Percentiles rank a stretch among this genome's conserved stretches.
phyloP scores from a whole-genome alignment of 805 yeast genomes.

The Hyphopichia homilentoma region DNA sequence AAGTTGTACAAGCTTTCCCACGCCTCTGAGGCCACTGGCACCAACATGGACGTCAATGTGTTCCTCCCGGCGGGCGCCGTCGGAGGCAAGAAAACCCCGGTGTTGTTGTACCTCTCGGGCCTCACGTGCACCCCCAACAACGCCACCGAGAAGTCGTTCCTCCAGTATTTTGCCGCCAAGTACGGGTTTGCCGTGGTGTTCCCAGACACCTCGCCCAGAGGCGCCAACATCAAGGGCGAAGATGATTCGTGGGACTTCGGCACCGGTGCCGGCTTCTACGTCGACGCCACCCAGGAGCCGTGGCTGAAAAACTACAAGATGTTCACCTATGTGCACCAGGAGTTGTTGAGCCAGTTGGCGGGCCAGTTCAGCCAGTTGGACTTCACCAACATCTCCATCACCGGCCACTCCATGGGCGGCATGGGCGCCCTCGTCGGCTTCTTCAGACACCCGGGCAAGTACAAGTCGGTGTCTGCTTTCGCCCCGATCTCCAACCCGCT shows the following conservation, averaged over 20 bases:
- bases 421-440: constrained; percentile 77
- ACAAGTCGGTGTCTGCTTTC: constrained; percentile 82
- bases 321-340: constrained; percentile 79
- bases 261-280: constrained; percentile 91
- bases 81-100: constrained; percentile 54
- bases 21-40: constrained; percentile 57
- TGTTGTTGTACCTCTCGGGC: constrained; percentile 78
- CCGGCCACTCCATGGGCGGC: constrained; percentile 99
- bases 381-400: constrained; percentile 56
- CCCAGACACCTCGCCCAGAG: constrained; percentile 97
- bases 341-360: constrained; percentile 55
- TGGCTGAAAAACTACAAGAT: constrained; percentile 74
- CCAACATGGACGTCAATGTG: constrained; percentile 80
- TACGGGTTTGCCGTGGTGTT: constrained; percentile 85
- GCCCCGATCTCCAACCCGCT: constrained; percentile 86
- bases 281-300: constrained; percentile 75
- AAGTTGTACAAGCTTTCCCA: constrained; percentile 72
- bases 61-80: constrained; percentile 57
- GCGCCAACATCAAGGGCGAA: constrained; percentile 72
- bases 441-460: constrained; percentile 65
- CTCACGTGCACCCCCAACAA: constrained; percentile 91
- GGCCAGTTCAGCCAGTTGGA: constrained; percentile 49
- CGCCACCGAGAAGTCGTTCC: constrained; percentile 88
- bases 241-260: constrained; percentile 89
- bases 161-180: constrained; percentile 75